These are phyloP conservation scores for Pseudonectria buxi DNA, from an alignment of 2,329 filamentous ascomycete genomes.

Conservation along the genomic window DNA sequence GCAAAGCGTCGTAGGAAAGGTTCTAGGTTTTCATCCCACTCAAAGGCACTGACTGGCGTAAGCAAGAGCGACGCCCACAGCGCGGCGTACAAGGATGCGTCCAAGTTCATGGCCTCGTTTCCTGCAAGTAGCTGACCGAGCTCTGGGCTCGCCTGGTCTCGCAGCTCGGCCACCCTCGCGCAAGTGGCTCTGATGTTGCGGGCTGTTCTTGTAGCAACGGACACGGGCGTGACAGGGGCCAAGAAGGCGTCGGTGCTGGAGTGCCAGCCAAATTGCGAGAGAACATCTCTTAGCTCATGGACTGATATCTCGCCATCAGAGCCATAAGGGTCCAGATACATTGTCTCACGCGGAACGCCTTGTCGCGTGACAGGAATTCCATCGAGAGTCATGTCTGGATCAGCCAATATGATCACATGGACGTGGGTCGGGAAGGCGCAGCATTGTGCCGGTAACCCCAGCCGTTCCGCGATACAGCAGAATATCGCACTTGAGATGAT, in stretches of 20 bases:
- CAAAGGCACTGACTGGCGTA: conserved; percentile 37
- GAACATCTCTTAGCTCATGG: conserved; percentile 49
- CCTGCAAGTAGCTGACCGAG: conserved; percentile 30
- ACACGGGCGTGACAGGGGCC: conserved; percentile 53
- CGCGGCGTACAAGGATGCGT: conserved; percentile 61
- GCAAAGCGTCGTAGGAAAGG: conserved; percentile 49
- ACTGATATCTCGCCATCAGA: conserved; percentile 59
- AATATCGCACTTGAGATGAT: conserved; percentile 84
- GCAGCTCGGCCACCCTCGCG: conserved; percentile 22
- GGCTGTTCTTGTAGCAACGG: conserved; percentile 64
- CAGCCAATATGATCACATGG: conserved; percentile 66
- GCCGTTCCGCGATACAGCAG: conserved; percentile 65
- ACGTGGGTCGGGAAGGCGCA: conserved; percentile 82
- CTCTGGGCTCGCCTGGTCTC: conserved; percentile 20
- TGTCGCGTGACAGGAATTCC: conserved; percentile 32
- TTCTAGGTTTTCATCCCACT: conserved; percentile 56
- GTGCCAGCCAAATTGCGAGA: conserved; percentile 45
- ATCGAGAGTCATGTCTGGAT: conserved; percentile 54
- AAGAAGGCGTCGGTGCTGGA: conserved; percentile 47
- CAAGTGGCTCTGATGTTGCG: conserved; percentile 75
- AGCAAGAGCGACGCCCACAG: conserved; percentile 64
- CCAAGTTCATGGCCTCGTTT: conserved; percentile 37
- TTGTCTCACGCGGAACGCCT: conserved; percentile 37
- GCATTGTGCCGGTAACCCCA: conserved; percentile 70
- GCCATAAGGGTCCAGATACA: conserved; percentile 81